Conservation (phyloP, 768 basidiomycete species). For the Pisolithus tinctorius region DNA sequence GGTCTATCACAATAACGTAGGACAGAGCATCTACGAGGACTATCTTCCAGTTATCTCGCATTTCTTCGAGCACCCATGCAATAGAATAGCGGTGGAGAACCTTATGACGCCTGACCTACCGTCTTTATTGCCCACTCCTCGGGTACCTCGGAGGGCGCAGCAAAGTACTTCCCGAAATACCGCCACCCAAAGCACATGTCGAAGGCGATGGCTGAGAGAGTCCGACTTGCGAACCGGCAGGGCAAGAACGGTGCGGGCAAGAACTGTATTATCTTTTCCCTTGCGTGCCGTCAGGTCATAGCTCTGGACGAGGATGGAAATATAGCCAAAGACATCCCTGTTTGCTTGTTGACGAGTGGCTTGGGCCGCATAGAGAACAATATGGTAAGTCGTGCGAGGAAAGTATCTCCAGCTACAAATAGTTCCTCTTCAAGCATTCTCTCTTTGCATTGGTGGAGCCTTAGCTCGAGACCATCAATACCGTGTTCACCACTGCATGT, state of each 20-base stretch:
- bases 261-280: constrained; percentile 17
- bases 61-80: constrained; percentile 15
- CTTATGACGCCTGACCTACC: constrained; percentile 16
- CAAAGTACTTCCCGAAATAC: constrained; percentile 14
- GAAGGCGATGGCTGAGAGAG: constrained; percentile 3
- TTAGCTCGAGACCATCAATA: constrained; percentile 11
- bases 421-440: background rate
- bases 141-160: constrained; percentile 10
- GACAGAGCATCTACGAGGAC: constrained; percentile 9
- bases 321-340: constrained; percentile 7
- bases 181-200: constrained; percentile 16
- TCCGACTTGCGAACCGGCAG: constrained; percentile 7
- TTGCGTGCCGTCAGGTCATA: constrained; percentile 9
- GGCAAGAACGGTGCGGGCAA: constrained; percentile 4
- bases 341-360: constrained; percentile 16
- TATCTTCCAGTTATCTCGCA: constrained; percentile 16
- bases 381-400: constrained; percentile 3
- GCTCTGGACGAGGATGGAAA: constrained; percentile 5
- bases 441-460: constrained; percentile 17
- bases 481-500: constrained; percentile 16
- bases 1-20: constrained; percentile 11
- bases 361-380: constrained; percentile 15
- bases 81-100: constrained; percentile 11
- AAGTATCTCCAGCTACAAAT: background rate
- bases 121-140: constrained; percentile 16